phyloP scores from a whole-genome alignment of 2,329 filamentous ascomycete species.

The Tympanopsis confertula region DNA sequence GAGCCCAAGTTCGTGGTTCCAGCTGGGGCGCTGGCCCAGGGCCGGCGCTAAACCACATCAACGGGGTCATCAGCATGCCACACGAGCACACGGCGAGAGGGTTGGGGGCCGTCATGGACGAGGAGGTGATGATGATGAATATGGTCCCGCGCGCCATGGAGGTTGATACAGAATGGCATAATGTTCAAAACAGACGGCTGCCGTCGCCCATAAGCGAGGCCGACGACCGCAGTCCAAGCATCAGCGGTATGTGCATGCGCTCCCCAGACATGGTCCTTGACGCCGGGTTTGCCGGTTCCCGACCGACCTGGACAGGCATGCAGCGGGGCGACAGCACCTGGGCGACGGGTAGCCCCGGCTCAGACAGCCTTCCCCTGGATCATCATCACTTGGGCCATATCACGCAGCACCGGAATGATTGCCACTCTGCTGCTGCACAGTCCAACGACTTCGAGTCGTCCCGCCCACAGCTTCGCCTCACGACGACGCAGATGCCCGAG shows the following conservation, averaged over 20 bases:
- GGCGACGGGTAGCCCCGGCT: constrained; percentile 20
- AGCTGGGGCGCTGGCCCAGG: constrained; percentile 25
- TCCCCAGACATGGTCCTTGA: constrained; percentile 25
- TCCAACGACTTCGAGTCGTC: no score
- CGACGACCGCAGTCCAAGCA: constrained; percentile 28
- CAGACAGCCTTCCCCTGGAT: no score
- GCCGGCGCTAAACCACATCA: not conserved
- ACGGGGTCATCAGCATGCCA: no score
- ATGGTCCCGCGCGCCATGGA: constrained; percentile 36
- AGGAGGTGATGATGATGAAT: constrained; percentile 6
- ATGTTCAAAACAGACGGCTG: constrained; percentile 38
- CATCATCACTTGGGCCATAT: no score
- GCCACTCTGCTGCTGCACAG: not conserved
- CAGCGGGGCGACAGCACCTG: constrained; percentile 18
- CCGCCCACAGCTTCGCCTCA: no score
- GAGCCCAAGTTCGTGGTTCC: constrained; percentile 40
- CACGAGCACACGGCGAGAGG: not conserved
- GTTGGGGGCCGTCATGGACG: no score
- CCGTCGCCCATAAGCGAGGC: constrained; percentile 49
- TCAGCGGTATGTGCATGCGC: constrained; percentile 12
- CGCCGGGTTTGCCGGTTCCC: constrained; percentile 13
- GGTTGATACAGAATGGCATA: constrained; percentile 33
- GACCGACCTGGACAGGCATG: constrained; percentile 19
- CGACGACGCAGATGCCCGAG: constrained; percentile 9
- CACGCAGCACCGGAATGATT: not conserved